Evolutionary conservation across 192 early-diverging fungal genomes (phyloP).

Genomic region (Fimicolochytrium jonesii): DNA sequence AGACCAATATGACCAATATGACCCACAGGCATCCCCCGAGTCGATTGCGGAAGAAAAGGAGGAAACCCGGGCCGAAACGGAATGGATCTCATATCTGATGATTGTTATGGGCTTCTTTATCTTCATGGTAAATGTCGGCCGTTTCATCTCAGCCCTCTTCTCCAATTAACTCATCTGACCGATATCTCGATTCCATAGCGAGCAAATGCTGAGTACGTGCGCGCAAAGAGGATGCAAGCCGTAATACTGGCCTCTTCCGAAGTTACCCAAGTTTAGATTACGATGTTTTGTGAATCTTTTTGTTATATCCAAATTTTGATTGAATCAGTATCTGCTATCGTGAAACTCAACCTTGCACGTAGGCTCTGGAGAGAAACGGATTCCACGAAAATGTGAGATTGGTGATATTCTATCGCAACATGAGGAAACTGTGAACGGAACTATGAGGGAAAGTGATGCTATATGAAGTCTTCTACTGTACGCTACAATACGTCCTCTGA

Average conservation of each 20-base stretch:
- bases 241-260: conserved; percentile 60
- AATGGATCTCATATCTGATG: conserved; percentile 68
- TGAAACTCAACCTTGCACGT: no score
- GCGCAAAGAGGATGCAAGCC: conserved; percentile 65
- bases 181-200: conserved; percentile 30
- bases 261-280: no score
- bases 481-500: no score
- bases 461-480: no score
- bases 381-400: no score
- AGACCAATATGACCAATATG: conserved; percentile 11
- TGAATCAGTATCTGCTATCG: no score
- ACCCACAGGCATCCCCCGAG: conserved; percentile 19
- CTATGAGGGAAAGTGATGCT: no score
- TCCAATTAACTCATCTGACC: not conserved
- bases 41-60: conserved; percentile 6
- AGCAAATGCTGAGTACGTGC: conserved; percentile 65
- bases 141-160: conserved; percentile 10
- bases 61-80: conserved; percentile 43
- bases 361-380: no score
- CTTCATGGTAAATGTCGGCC: conserved; percentile 41
- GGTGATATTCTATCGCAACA: no score
- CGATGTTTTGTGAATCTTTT: no score
- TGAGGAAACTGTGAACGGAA: no score
- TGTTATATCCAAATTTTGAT: no score
- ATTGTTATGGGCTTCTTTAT: conserved; percentile 72